Evolutionary conservation across 306 rosid genomes (phyloP).

Genomic region (Herpetospermum pedunculosum): DNA sequence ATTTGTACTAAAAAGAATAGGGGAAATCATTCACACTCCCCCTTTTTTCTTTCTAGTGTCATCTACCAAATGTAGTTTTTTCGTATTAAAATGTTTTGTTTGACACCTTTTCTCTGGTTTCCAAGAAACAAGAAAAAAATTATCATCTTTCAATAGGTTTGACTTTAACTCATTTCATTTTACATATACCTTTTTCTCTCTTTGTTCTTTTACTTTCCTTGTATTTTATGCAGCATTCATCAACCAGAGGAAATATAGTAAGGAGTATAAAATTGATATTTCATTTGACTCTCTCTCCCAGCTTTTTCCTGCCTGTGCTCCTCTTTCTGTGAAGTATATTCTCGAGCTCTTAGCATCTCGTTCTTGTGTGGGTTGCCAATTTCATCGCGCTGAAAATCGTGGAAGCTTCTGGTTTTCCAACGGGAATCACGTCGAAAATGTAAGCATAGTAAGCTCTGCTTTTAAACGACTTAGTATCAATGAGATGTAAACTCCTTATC

Average conservation of each 20-base stretch:
- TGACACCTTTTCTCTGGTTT: neutral
- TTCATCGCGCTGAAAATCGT: slow-evolving; percentile 78
- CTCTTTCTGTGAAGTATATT: slow-evolving; percentile 64
- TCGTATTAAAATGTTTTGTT: neutral
- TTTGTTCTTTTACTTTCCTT: neutral
- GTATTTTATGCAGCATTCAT: neutral
- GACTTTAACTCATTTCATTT: neutral
- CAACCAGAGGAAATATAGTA: neutral
- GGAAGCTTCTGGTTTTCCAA: slow-evolving; percentile 67
- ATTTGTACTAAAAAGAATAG: neutral
- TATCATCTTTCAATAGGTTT: neutral
- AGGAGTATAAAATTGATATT: neutral
- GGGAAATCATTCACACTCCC: neutral
- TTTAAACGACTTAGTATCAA: neutral
- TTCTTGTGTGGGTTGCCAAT: slow-evolving; percentile 86
- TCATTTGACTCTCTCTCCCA: slow-evolving; percentile 25
- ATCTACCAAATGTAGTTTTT: neutral
- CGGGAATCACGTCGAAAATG: slow-evolving; percentile 73
- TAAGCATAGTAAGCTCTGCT: slow-evolving; percentile 22
- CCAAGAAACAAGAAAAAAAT: neutral
- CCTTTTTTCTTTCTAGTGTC: neutral
- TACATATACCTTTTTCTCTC: neutral
- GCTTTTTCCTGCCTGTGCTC: slow-evolving; percentile 92
- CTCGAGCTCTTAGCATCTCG: slow-evolving; percentile 49
- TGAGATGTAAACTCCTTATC: neutral